A percentile compares a stretch with the other conserved stretches of the same genome.
phyloP scores from a whole-genome alignment of 208 protist genomes.

The Hexamita inflata region DNA sequence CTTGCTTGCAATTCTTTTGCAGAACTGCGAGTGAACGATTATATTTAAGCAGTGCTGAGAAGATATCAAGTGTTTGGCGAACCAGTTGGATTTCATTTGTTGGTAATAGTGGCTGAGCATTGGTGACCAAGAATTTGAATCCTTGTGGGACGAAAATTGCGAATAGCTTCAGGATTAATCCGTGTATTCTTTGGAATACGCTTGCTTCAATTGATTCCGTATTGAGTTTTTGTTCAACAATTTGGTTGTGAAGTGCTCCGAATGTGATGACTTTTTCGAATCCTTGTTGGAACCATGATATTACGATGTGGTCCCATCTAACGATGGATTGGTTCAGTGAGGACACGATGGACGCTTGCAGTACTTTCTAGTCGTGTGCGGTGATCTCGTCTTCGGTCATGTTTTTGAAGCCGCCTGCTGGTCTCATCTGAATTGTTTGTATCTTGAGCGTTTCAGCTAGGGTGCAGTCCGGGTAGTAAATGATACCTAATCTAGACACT shows the following conservation, averaged over 20 bases:
- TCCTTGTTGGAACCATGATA: not conserved
- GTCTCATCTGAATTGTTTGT: not conserved
- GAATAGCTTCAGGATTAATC: conserved; percentile 61
- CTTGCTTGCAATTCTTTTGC: not conserved
- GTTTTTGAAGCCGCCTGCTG: not conserved
- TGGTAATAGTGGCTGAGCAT: conserved; percentile 56
- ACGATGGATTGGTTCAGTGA: not conserved
- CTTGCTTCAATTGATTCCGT: not conserved
- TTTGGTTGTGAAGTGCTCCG: not conserved
- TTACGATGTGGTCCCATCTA: not conserved
- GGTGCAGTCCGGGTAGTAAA: conserved; percentile 12
- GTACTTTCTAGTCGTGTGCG: not conserved
- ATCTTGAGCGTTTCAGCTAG: not conserved
- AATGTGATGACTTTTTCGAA: not conserved
- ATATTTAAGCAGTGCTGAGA: not conserved
- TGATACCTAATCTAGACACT: conserved; percentile 51
- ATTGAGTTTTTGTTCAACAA: not conserved
- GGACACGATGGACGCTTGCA: not conserved
- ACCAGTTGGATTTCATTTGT: conserved; percentile 11
- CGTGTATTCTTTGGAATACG: not conserved
- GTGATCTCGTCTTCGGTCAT: not conserved
- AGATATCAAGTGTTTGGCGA: not conserved
- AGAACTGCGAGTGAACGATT: not conserved
- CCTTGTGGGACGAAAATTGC: conserved; percentile 61
- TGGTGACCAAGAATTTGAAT: conserved; percentile 63